Percentiles rank a stretch among this genome's conserved stretches.
Conservation (phyloP, 306 rosid genomes). For the Luffa acutangula region DNA sequence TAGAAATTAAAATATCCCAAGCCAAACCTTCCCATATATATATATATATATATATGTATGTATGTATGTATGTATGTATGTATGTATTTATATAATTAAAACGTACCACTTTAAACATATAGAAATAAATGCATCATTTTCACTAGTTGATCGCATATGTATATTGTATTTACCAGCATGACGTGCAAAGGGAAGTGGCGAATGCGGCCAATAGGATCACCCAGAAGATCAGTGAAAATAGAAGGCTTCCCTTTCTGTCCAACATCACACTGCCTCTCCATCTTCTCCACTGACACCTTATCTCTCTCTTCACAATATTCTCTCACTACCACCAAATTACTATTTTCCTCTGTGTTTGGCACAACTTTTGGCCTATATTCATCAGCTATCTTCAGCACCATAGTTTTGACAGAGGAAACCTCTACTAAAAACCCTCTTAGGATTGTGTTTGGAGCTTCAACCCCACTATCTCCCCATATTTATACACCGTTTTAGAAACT, state of each 20-base stretch:
- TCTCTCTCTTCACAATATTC: slow-evolving; percentile 62
- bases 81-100: background rate
- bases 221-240: slow-evolving; percentile 81
- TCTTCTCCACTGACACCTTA: slow-evolving; percentile 53
- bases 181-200: slow-evolving; percentile 62
- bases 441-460: slow-evolving; percentile 9
- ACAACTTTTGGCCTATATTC: slow-evolving; percentile 24
- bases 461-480: background rate
- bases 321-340: slow-evolving; percentile 21
- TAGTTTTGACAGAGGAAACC: slow-evolving; percentile 7
- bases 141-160: slow-evolving; percentile 1
- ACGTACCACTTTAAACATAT: background rate
- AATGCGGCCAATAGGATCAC: slow-evolving; percentile 77
- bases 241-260: slow-evolving; percentile 59
- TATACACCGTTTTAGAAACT: slow-evolving; percentile 2
- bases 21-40: background rate
- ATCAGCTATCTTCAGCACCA: slow-evolving; percentile 56
- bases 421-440: background rate
- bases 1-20: background rate
- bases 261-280: slow-evolving; percentile 66
- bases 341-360: background rate
- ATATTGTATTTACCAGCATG: slow-evolving; percentile 62
- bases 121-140: slow-evolving; percentile 1
- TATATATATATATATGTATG: background rate
- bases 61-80: background rate